A percentile compares a stretch with the other conserved stretches of the same genome.
Conservation (phyloP, 495 filamentous ascomycete species). For the Xylaria flabelliformis region DNA sequence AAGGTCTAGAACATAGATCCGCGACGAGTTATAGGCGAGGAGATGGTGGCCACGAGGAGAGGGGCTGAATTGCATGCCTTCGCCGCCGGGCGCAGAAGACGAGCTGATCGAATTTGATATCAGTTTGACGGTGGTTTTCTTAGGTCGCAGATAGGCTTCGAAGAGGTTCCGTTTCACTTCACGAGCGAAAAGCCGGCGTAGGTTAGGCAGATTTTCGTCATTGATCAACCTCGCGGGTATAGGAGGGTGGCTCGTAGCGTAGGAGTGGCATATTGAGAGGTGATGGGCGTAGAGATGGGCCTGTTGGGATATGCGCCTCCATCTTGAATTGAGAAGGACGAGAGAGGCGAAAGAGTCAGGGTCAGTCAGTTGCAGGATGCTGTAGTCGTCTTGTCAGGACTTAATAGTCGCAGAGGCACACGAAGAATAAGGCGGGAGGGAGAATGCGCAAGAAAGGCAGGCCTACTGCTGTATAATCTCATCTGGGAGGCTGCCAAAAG, state of each 20-base stretch:
- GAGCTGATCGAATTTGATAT: conserved; percentile 86
- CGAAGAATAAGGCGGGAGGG: background rate
- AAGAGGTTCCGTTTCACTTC: conserved; percentile 83
- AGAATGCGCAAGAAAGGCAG: conserved; percentile 14
- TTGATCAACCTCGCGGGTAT: conserved; percentile 52
- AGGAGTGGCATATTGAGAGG: conserved; percentile 73
- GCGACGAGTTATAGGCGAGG: conserved; percentile 83
- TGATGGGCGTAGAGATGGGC: conserved; percentile 77
- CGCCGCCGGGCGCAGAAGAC: conserved; percentile 80
- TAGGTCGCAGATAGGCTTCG: conserved; percentile 75
- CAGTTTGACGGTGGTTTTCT: conserved; percentile 71
- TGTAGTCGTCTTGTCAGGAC: conserved; percentile 42
- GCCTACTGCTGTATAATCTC: conserved; percentile 59
- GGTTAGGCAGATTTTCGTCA: conserved; percentile 59
- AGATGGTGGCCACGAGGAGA: conserved; percentile 76
- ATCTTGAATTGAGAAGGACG: conserved; percentile 78
- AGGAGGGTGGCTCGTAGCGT: conserved; percentile 58
- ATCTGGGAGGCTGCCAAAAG: conserved; percentile 55
- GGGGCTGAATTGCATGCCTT: conserved; percentile 83
- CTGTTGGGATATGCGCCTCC: conserved; percentile 75
- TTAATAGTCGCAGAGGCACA: background rate
- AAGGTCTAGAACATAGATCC: conserved; percentile 80
- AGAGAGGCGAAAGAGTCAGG: conserved; percentile 84
- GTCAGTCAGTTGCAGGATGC: conserved; percentile 77
- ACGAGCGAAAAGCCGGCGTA: conserved; percentile 70